These are phyloP conservation scores for Drechslerella coelobrocha DNA, from an alignment of 2,329 filamentous ascomycete genomes.

Conservation along the genomic window DNA sequence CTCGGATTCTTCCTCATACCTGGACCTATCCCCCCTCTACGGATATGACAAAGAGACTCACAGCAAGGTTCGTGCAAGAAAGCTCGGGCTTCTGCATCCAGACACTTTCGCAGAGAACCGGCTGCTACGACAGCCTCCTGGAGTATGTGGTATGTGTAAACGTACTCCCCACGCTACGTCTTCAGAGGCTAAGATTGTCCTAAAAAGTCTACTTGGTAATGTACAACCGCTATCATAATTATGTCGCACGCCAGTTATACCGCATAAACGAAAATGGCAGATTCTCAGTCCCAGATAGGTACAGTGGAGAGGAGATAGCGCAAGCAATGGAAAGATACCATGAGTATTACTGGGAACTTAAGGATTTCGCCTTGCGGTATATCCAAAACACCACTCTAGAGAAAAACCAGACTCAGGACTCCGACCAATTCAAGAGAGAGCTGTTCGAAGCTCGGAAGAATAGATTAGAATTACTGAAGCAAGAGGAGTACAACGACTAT, in stretches of 20 bases:
- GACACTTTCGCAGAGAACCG: slow-evolving; percentile 73
- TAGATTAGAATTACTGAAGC: slow-evolving; percentile 20
- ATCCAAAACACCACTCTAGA: slow-evolving; percentile 36
- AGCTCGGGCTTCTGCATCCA: slow-evolving; percentile 72
- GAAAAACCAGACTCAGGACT: slow-evolving; percentile 31
- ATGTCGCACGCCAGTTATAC: slow-evolving; percentile 68
- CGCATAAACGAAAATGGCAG: slow-evolving; percentile 72
- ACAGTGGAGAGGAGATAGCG: slow-evolving; percentile 57
- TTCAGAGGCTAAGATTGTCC: neutral
- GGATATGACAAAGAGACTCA: slow-evolving; percentile 71
- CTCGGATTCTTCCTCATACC: slow-evolving; percentile 74
- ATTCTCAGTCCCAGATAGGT: slow-evolving; percentile 62
- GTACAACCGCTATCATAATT: slow-evolving; percentile 75
- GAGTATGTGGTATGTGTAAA: slow-evolving; percentile 66
- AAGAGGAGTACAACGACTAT: slow-evolving; percentile 37
- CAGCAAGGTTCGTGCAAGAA: slow-evolving; percentile 68
- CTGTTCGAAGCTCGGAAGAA: slow-evolving; percentile 23
- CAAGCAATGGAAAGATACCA: slow-evolving; percentile 57
- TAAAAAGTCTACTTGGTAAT: slow-evolving; percentile 63
- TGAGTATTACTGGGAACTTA: slow-evolving; percentile 56
- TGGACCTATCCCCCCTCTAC: slow-evolving; percentile 76
- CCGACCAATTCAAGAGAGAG: slow-evolving; percentile 28
- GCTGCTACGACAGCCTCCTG: slow-evolving; percentile 71
- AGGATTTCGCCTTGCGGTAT: slow-evolving; percentile 39
- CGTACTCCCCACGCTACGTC: slow-evolving; percentile 16